phyloP scores from a whole-genome alignment of 192 early-diverging fungal species.

The Cetraspora pellucida region DNA sequence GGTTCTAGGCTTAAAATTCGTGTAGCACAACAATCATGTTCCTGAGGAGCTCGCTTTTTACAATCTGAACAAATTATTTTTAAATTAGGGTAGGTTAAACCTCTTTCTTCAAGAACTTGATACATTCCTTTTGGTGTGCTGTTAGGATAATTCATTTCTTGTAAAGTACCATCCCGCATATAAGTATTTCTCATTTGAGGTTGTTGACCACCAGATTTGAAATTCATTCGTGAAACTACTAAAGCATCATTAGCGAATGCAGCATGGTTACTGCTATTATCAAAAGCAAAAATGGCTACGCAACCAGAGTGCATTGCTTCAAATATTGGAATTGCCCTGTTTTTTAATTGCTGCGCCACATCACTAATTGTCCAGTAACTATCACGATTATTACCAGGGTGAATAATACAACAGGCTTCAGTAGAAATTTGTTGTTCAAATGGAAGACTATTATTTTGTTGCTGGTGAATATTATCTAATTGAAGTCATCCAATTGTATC shows the following conservation, averaged over 20 bases:
- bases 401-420: conserved; percentile 9
- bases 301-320: background rate
- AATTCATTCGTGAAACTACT: conserved; percentile 24
- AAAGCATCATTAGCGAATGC: conserved; percentile 23
- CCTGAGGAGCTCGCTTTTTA: no score
- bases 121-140: conserved; percentile 31
- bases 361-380: no score
- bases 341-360: conserved; percentile 14
- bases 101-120: conserved; percentile 26
- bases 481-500: conserved; percentile 19
- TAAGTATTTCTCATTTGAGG: conserved; percentile 13
- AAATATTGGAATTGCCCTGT: conserved; percentile 35
- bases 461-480: background rate
- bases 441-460: background rate
- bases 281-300: conserved; percentile 38
- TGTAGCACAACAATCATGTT: conserved; percentile 27
- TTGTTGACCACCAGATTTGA: conserved; percentile 24
- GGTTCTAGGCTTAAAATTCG: conserved; percentile 28
- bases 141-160: conserved; percentile 14
- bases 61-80: background rate
- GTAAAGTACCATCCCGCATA: background rate
- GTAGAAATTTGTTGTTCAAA: background rate
- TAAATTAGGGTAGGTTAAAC: background rate
- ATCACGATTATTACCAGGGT: conserved; percentile 31
- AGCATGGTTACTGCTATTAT: conserved; percentile 27